Evolutionary conservation across 2,329 filamentous ascomycete species (phyloP).

Genomic region (Bipolaris zeicola): DNA sequence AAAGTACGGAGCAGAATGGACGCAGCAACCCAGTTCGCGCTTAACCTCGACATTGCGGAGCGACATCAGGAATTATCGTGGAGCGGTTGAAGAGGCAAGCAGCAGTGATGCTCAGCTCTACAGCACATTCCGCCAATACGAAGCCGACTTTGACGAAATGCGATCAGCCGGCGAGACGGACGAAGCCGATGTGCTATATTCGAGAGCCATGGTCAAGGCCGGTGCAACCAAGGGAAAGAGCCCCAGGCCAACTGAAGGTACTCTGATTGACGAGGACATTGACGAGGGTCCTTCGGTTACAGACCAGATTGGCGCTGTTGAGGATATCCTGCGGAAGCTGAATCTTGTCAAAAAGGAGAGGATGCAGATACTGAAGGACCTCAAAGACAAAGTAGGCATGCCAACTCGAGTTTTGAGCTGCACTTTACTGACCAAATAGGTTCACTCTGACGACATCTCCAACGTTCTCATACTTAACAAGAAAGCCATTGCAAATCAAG

Average conservation of each 20-base stretch:
- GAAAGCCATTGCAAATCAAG: constrained; percentile 90
- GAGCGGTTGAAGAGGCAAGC: constrained; percentile 86
- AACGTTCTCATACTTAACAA: constrained; percentile 98
- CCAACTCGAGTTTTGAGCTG: not conserved
- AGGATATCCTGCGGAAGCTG: constrained; percentile 88
- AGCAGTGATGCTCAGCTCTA: constrained; percentile 85
- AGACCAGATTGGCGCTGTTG: constrained; percentile 87
- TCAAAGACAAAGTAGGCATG: constrained; percentile 86
- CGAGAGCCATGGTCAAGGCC: constrained; percentile 80
- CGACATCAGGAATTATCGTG: constrained; percentile 85
- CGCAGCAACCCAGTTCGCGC: constrained; percentile 90
- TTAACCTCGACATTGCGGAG: constrained; percentile 85
- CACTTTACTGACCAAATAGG: constrained; percentile 57
- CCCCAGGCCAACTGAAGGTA: constrained; percentile 70
- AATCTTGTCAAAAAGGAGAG: constrained; percentile 91
- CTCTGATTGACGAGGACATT: constrained; percentile 89
- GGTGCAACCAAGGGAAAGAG: constrained; percentile 67
- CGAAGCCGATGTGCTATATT: constrained; percentile 87
- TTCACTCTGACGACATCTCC: constrained; percentile 95
- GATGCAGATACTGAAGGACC: constrained; percentile 88
- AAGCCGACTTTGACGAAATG: constrained; percentile 94
- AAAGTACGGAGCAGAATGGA: constrained; percentile 96
- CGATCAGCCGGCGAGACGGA: constrained; percentile 83
- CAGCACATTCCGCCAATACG: constrained; percentile 81
- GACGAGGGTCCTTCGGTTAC: constrained; percentile 80